phyloP scores from a whole-genome alignment of 179 eudicot genomes.

The Gypsophila paniculata region DNA sequence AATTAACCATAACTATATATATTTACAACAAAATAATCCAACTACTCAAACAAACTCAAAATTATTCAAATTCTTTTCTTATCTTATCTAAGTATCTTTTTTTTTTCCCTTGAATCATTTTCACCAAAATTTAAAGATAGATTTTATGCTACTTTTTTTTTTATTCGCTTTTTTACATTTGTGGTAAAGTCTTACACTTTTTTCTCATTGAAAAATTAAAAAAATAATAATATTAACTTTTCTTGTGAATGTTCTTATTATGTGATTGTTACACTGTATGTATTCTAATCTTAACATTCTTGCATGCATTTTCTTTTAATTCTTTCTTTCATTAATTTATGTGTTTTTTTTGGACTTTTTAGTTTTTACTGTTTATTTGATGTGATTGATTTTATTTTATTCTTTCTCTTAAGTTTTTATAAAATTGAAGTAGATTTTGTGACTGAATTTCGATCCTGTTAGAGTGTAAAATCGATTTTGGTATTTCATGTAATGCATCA shows the following conservation, averaged over 20 bases:
- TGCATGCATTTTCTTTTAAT: slow-evolving; percentile 23
- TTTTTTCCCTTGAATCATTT: neutral
- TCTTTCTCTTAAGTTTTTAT: no score
- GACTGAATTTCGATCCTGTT: no score
- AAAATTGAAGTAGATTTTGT: no score
- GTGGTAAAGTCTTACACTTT: slow-evolving; percentile 33
- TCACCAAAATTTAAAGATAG: slow-evolving; percentile 17
- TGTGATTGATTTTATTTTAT: neutral
- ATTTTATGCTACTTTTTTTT: slow-evolving; percentile 19
- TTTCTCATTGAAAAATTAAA: neutral
- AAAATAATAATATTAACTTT: neutral
- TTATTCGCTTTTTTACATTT: slow-evolving; percentile 18
- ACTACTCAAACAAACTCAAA: slow-evolving; percentile 12
- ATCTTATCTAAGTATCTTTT: slow-evolving; percentile 20
- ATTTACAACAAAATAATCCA: neutral
- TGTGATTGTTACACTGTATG: slow-evolving; percentile 7
- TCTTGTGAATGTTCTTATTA: slow-evolving; percentile 27
- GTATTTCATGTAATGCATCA: no score
- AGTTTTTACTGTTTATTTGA: neutral
- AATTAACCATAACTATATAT: neutral
- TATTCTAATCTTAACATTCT: slow-evolving; percentile 21
- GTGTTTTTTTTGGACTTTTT: neutral
- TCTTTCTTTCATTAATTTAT: neutral
- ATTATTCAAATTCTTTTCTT: slow-evolving; percentile 29
- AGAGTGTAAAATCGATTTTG: no score